Evolutionary conservation across 225 moss, liverwort and hornwort species (phyloP).

Genomic region (Lunularia cruciata): DNA sequence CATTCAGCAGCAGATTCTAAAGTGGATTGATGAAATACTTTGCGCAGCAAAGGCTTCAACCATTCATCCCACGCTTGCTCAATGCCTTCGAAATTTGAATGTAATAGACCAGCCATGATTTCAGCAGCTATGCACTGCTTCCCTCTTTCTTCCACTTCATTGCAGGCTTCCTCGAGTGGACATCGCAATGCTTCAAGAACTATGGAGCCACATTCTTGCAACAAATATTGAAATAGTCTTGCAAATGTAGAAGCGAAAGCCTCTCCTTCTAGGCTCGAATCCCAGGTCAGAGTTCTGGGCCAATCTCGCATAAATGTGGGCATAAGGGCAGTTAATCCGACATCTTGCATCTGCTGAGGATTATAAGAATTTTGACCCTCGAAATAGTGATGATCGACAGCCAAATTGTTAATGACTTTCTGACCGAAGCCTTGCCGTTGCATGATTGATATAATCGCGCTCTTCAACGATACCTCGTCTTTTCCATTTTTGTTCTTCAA

Average conservation of each 20-base stretch:
- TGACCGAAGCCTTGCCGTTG: conserved; percentile 55
- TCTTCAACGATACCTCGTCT: conserved; percentile 46
- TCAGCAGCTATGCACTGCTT: conserved; percentile 86
- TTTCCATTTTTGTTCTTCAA: conserved; percentile 1
- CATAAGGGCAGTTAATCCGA: conserved; percentile 74
- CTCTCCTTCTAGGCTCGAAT: conserved; percentile 54
- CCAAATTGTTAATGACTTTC: conserved; percentile 64
- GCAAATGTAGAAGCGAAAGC: conserved; percentile 66
- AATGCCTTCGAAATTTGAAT: conserved; percentile 67
- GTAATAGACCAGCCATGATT: conserved; percentile 73
- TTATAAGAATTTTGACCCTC: conserved; percentile 68
- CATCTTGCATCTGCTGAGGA: conserved; percentile 70
- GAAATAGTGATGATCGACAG: conserved; percentile 75
- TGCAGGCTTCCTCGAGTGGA: conserved; percentile 68
- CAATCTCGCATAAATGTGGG: conserved; percentile 75
- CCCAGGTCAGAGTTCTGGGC: conserved; percentile 78
- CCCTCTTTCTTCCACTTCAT: conserved; percentile 78
- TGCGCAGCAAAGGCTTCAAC: conserved; percentile 57
- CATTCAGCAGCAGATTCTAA: conserved; percentile 79
- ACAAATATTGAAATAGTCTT: conserved; percentile 68
- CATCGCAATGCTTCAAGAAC: conserved; percentile 55
- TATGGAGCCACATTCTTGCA: conserved; percentile 61
- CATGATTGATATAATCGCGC: conserved; percentile 51
- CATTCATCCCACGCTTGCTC: conserved; percentile 71
- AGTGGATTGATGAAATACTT: conserved; percentile 56